Evolutionary conservation across 371 early-diverging fungal species (phyloP).

Genomic region (Syncephalastrum sp.): DNA sequence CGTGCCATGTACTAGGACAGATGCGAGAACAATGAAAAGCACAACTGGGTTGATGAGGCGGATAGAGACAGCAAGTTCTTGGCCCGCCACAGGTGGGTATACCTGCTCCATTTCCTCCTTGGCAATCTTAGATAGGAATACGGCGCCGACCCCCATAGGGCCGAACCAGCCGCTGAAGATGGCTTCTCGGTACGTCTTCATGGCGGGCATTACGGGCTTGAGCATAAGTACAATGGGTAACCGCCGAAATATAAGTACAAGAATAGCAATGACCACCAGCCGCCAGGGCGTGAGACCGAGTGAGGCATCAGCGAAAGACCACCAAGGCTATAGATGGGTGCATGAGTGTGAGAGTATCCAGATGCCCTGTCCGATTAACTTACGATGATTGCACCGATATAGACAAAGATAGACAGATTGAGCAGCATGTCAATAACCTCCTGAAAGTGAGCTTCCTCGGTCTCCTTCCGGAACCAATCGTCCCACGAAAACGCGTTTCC

Average conservation of each 20-base stretch:
- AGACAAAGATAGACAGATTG: constrained; percentile 89
- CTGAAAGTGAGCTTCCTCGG: constrained; percentile 83
- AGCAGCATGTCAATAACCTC: constrained; percentile 91
- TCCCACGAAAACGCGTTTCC: constrained; percentile 92
- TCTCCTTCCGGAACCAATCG: constrained; percentile 87
- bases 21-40: constrained; percentile 71
- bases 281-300: constrained; percentile 66
- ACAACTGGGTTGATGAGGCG: constrained; percentile 62
- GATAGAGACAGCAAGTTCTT: constrained; percentile 21
- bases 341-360: not conserved
- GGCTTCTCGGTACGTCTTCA: constrained; percentile 78
- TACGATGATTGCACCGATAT: constrained; percentile 83
- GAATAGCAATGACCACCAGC: constrained; percentile 63
- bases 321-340: constrained; percentile 62
- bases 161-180: constrained; percentile 97
- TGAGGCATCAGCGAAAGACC: constrained; percentile 55
- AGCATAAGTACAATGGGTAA: constrained; percentile 74
- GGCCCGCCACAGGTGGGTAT: constrained; percentile 19
- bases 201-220: constrained; percentile 68
- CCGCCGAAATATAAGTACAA: constrained; percentile 82
- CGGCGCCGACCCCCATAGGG: constrained; percentile 84
- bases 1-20: constrained; percentile 79
- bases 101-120: constrained; percentile 49
- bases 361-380: constrained; percentile 9
- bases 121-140: constrained; percentile 72